Base-by-base conservation (phyloP, 495 filamentous ascomycete species). In the Daldinia childiae region DNA sequence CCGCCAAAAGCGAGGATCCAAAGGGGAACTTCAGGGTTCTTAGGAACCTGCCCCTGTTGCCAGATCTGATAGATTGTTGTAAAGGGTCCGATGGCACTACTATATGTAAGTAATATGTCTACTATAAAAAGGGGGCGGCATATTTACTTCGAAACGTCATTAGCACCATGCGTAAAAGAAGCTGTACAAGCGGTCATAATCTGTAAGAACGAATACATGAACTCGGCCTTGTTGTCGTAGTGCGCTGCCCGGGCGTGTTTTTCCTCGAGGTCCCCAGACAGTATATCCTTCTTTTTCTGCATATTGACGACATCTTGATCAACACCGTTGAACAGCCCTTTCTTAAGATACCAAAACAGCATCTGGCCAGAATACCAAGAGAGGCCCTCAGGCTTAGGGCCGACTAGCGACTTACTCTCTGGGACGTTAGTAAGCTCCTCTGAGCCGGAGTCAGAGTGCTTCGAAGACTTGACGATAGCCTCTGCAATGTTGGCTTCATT, bases 81-180 rank as follows among this genome's bases (percentile, higher is more conserved):
- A 79, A 86, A 91, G 29, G 90, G 90, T 11, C 91, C 91, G 69
- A 93, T 87, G 14, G 91, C 90, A 52, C 73, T 75, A 26, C 9
- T n/a, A 12, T 12, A 12, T 11, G 61, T 57, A 51, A 64, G 62
- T 24, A 17, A 26, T 54, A 36, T 27, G 17, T 52, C 14, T 8
- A 32, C 12, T 45, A 36, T 38, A 15, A 11, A 51, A 32, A 11
- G 15, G 30, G 24, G 32, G 34, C n/a, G 39, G 12, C 9, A 62
- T 34, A 36, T 69, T 75, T 38, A 72, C 81, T 93, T 93, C 50
- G 88, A 84, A 65, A 93, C 87, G 76, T 93, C 92, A 78, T 95
- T 95, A 73, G 91, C 89, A 58, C 92, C 92, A 80, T 94, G 92
- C 2, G 91, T 88, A 62, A 94, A 92, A 1, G 90, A 92, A 6